phyloP scores from a whole-genome alignment of 352 stramenopile genomes.

The Globisporangium nagaii region DNA sequence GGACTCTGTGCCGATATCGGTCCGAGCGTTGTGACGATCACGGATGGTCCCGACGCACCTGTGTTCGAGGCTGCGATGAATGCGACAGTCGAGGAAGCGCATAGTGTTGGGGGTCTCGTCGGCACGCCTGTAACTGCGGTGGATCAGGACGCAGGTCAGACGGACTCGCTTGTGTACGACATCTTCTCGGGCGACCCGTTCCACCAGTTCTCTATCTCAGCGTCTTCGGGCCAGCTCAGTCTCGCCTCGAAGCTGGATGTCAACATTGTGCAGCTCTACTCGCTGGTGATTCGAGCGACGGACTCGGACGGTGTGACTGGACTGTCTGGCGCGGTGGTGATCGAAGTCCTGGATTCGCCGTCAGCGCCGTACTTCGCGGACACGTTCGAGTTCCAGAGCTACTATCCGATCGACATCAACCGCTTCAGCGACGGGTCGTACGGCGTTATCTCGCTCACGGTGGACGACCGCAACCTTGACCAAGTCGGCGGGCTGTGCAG shows the following conservation, averaged over 20 bases:
- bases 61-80: slow-evolving; percentile 16
- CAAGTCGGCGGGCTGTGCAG: slow-evolving; percentile 39
- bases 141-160: slow-evolving; percentile 47
- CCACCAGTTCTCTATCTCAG: slow-evolving; percentile 33
- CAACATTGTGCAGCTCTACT: slow-evolving; percentile 25
- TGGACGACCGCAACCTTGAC: slow-evolving; percentile 39
- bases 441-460: slow-evolving; percentile 25
- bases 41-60: slow-evolving; percentile 37
- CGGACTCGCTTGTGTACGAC: slow-evolving; percentile 27
- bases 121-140: slow-evolving; percentile 24
- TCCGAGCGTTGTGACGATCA: slow-evolving; percentile 28
- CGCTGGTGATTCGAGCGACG: slow-evolving; percentile 32
- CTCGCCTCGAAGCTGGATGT: slow-evolving; percentile 27
- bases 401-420: slow-evolving; percentile 38
- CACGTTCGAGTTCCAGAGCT: slow-evolving; percentile 15
- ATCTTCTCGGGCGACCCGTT: slow-evolving; percentile 44
- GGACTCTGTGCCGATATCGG: slow-evolving; percentile 31
- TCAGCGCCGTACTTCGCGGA: slow-evolving; percentile 45
- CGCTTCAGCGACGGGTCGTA: slow-evolving; percentile 42
- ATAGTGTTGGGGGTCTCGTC: slow-evolving; percentile 2
- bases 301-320: slow-evolving; percentile 32
- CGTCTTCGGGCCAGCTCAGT: slow-evolving; percentile 25
- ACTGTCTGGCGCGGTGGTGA: slow-evolving; percentile 29
- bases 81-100: slow-evolving; percentile 4
- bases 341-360: slow-evolving; percentile 34